Conservation (phyloP, 2,329 filamentous ascomycete species). For the Cercospora sojina region DNA sequence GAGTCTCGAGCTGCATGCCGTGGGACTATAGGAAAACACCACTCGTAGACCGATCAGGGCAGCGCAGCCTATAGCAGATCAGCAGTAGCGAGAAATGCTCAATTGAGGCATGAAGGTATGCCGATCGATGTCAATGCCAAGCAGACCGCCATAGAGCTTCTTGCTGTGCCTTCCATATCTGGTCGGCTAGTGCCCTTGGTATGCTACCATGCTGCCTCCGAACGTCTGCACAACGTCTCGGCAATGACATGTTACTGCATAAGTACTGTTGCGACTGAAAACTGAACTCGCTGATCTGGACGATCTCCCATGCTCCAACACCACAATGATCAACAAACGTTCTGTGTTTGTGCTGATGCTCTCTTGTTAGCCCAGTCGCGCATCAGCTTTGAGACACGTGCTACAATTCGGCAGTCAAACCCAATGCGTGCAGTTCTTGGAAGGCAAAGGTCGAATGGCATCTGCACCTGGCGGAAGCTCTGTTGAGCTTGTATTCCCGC, state of each 20-base stretch:
- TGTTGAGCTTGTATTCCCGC: too few relatives aligned
- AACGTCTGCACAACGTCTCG: not conserved
- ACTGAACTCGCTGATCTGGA: not conserved
- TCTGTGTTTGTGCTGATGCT: not conserved
- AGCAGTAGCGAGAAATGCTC: not conserved
- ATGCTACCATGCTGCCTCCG: not conserved
- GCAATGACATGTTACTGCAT: not conserved
- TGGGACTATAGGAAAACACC: not conserved
- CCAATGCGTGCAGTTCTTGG: not conserved
- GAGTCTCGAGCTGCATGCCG: not conserved
- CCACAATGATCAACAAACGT: not conserved
- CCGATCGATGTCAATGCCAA: not conserved
- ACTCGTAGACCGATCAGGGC: not conserved
- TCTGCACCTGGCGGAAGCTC: too few relatives aligned
- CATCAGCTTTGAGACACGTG: not conserved
- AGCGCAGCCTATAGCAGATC: not conserved
- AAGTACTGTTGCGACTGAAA: not conserved
- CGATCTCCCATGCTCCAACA: not conserved
- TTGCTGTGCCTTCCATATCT: not conserved
- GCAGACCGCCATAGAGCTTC: not conserved
- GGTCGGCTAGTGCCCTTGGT: not conserved
- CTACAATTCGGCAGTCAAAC: not conserved
- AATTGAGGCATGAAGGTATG: not conserved
- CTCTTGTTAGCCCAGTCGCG: not conserved
- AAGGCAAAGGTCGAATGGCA: too few relatives aligned